These are phyloP conservation scores for Saturnispora dispora DNA, from an alignment of 805 yeast genomes.

Conservation along the genomic window DNA sequence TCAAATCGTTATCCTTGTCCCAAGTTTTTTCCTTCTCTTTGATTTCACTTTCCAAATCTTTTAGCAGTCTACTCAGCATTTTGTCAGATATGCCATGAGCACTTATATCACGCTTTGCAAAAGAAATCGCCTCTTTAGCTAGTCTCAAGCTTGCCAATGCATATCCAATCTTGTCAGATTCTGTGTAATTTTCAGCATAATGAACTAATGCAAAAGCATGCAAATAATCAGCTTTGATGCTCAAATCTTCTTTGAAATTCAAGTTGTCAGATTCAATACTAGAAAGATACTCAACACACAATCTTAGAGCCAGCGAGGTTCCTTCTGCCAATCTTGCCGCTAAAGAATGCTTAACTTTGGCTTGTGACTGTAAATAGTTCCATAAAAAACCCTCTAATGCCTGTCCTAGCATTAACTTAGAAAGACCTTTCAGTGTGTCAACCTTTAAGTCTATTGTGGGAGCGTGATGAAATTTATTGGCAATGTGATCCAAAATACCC, in stretches of 20 bases:
- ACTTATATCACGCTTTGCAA: neutral
- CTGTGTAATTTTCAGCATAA: conserved; percentile 47
- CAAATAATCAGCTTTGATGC: conserved; percentile 47
- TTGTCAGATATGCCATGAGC: neutral
- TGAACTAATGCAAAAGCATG: conserved; percentile 52
- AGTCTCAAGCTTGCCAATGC: conserved; percentile 57
- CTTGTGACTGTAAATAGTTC: conserved; percentile 41
- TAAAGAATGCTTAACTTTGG: conserved; percentile 50
- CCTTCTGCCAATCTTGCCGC: conserved; percentile 68
- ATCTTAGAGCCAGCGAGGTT: conserved; percentile 45
- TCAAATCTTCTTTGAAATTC: conserved; percentile 44
- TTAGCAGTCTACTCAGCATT: neutral
- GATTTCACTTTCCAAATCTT: conserved; percentile 11
- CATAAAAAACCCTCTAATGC: conserved; percentile 78
- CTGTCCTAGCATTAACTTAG: conserved; percentile 67
- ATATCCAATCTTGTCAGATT: conserved; percentile 56
- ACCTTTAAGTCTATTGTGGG: conserved; percentile 73
- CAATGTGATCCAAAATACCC: conserved; percentile 62
- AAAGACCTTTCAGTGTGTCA: conserved; percentile 55
- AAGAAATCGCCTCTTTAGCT: conserved; percentile 14
- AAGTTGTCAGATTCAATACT: conserved; percentile 23
- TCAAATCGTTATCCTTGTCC: conserved; percentile 80
- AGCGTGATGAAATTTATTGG: conserved; percentile 80
- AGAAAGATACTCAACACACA: conserved; percentile 39
- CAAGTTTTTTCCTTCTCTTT: conserved; percentile 30